phyloP scores from a whole-genome alignment of 345 rosid species.

The Mangifera indica region DNA sequence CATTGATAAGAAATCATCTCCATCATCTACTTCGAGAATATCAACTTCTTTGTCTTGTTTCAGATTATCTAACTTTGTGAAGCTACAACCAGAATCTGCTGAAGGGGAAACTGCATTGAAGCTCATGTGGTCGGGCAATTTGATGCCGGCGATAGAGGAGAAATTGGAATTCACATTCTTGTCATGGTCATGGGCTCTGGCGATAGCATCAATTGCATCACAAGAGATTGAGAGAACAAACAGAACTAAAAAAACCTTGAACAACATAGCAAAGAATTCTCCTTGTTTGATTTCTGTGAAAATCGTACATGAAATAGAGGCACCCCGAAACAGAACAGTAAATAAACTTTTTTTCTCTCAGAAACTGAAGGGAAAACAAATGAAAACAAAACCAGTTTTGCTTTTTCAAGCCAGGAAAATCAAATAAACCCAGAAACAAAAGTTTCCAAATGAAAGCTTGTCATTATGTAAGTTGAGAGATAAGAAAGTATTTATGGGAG shows the following conservation, averaged over 20 bases:
- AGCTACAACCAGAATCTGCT: constrained; percentile 50
- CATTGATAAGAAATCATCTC: constrained; percentile 1
- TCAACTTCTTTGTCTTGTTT: constrained; percentile 16
- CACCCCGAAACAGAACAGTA: constrained; percentile 4
- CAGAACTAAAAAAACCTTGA: constrained; percentile 33
- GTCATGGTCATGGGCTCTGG: constrained; percentile 34
- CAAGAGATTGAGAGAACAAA: constrained; percentile 36
- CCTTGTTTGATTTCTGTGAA: constrained; percentile 21
- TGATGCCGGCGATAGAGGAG: constrained; percentile 60
- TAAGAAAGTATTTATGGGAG: not conserved
- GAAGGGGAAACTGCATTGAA: constrained; percentile 79
- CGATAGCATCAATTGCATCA: constrained; percentile 35
- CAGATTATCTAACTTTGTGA: constrained; percentile 36
- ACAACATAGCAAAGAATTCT: constrained; percentile 46
- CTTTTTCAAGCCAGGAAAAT: not conserved
- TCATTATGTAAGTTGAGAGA: not conserved
- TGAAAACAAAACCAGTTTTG: not conserved
- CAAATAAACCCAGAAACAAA: constrained; percentile 3
- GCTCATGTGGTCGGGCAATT: constrained; percentile 57
- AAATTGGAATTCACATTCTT: constrained; percentile 29
- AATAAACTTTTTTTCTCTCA: not conserved
- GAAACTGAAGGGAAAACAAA: not conserved
- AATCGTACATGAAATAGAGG: constrained; percentile 19
- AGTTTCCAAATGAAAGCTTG: not conserved
- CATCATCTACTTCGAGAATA: constrained; percentile 8